Percentiles rank a stretch among this genome's conserved stretches.
Evolutionary conservation across 148 eudicot genomes (phyloP).

Genomic region (Rhododendron kiyosumense): DNA sequence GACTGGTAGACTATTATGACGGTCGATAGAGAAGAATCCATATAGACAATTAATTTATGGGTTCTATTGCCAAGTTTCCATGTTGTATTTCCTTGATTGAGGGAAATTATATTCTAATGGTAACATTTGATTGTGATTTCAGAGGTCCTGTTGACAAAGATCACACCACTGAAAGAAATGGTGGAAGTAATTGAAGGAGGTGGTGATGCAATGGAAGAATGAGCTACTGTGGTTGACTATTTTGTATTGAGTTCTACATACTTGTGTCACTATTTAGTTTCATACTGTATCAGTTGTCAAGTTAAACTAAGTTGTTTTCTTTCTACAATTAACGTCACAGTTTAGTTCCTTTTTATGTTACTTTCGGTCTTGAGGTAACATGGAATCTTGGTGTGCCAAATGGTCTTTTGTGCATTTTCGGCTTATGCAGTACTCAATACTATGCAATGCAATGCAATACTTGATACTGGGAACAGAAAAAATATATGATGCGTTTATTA

Average conservation of each 20-base stretch:
- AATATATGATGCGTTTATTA: not conserved
- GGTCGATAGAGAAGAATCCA: not conserved
- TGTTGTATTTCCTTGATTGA: not conserved
- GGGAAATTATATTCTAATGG: not conserved
- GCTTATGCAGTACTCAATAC: not conserved
- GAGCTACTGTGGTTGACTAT: slow-evolving; percentile 5
- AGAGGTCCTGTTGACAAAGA: slow-evolving; percentile 73
- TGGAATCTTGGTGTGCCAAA: not conserved
- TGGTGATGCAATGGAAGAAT: slow-evolving; percentile 91
- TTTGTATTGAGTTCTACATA: slow-evolving; percentile 3
- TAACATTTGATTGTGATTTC: slow-evolving; percentile 21
- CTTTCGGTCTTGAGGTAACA: not conserved
- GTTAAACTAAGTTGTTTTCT: not conserved
- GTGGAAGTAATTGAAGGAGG: slow-evolving; percentile 56
- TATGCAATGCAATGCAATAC: not conserved
- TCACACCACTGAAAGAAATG: slow-evolving; percentile 42
- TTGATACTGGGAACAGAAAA: not conserved
- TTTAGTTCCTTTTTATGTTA: not conserved
- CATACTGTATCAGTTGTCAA: not conserved
- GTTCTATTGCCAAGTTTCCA: not conserved
- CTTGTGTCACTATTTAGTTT: not conserved
- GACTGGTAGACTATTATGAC: not conserved
- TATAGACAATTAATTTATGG: not conserved
- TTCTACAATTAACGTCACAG: not conserved
- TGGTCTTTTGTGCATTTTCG: not conserved